These are phyloP conservation scores for Arthrobotrys sphaeroides DNA, from an alignment of 2,329 filamentous ascomycete genomes.

Conservation along the genomic window DNA sequence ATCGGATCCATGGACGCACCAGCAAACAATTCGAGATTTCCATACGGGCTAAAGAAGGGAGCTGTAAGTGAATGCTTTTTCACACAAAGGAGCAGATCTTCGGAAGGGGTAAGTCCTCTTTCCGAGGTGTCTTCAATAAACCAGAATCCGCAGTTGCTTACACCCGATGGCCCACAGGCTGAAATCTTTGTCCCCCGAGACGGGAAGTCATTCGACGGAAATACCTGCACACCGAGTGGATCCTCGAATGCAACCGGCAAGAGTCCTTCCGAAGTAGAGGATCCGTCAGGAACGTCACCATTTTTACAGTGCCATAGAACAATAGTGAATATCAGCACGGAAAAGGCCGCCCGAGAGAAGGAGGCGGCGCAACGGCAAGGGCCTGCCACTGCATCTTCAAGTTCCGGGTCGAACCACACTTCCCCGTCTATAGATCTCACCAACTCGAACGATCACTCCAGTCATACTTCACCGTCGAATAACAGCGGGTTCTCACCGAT, in stretches of 20 bases:
- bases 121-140: not conserved
- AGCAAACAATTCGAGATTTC: slow-evolving; percentile 54
- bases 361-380: slow-evolving; percentile 27
- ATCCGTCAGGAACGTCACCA: slow-evolving; percentile 7
- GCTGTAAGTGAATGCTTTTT: slow-evolving; percentile 55
- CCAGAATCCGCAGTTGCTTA: not conserved
- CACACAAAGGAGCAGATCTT: not conserved
- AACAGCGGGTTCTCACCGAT: slow-evolving; percentile 39
- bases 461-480: slow-evolving; percentile 43
- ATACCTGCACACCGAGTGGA: slow-evolving; percentile 2
- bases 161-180: slow-evolving; percentile 1
- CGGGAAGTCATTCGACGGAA: not conserved
- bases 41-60: slow-evolving; percentile 56
- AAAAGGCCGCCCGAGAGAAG: slow-evolving; percentile 29
- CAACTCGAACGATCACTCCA: slow-evolving; percentile 38
- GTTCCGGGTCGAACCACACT: slow-evolving; percentile 42
- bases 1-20: slow-evolving; percentile 55
- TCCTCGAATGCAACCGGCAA: slow-evolving; percentile 15
- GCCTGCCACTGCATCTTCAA: slow-evolving; percentile 10
- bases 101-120: slow-evolving; percentile 3
- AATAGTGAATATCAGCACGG: slow-evolving; percentile 47
- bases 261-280: slow-evolving; percentile 1
- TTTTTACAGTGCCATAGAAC: slow-evolving; percentile 34
- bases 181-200: slow-evolving; percentile 22
- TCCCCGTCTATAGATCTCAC: slow-evolving; percentile 43